Base-by-base conservation (phyloP, 2,329 filamentous ascomycete species). In the Zasmidium angulare region DNA sequence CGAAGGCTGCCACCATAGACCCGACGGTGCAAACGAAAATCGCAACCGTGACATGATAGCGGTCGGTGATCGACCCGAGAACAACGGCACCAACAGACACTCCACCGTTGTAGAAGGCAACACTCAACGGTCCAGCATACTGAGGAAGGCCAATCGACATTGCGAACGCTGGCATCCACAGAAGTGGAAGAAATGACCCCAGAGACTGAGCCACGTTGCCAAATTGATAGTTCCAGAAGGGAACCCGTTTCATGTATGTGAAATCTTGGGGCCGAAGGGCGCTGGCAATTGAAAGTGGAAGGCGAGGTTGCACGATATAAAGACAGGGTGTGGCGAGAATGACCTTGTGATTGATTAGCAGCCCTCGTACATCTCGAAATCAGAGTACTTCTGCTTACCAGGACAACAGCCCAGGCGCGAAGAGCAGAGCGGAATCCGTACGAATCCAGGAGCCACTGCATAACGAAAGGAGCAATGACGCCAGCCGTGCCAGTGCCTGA, bases 401-500 rank as follows among this genome's bases (percentile, higher is more conserved):
- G 71, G 6, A 68, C 65, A 40, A 79, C 62, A 1, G 77, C 77
- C 63, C 79, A 78, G 1, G 78, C 73, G 19, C 77, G 68, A 11
- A 80, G 68, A 1, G 80, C 79, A 0, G 75, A 79, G 2, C 73
- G 72, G 61, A 76, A 81, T 19, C 78, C 77, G 60, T 76, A 79
- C 1, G 56, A 68, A n/a, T 73, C 63, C 3, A 82, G 65, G 0
- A 80, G 65, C 58, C 74, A 76, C 63, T 79, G 71, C 6, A 81
- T 66, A 6, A 77, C 66, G 9, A 81, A 61, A 0, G 79, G 80
- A 21, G 81, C 70, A 12, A 78, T 71, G 10, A 77, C 74, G 1
- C 80, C 80, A 2, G 76, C 76, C 6, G 78, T 64, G 1, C 79
- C 80, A 9, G 78, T 75, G 0, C 76, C 65, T 70, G 75, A 65